phyloP scores from a whole-genome alignment of 768 basidiomycete species.

The Pleurotus djamor region DNA sequence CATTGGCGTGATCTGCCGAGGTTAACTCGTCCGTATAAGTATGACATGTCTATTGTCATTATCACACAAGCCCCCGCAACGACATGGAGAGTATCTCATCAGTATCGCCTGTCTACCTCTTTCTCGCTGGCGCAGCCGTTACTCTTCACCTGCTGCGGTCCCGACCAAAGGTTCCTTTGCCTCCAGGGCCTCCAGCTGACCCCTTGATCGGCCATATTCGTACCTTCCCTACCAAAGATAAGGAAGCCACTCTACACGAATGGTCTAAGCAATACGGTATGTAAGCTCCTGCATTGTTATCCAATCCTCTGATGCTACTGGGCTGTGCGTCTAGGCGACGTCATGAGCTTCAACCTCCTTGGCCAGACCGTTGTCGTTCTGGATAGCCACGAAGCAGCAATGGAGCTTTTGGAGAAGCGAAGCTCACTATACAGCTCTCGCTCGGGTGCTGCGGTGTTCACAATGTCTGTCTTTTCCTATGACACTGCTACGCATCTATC shows the following conservation, averaged over 20 bases:
- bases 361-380: slow-evolving; percentile 22
- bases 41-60: no score
- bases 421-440: slow-evolving; percentile 23
- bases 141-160: no score
- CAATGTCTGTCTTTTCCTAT: slow-evolving; percentile 12
- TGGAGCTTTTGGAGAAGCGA: slow-evolving; percentile 24
- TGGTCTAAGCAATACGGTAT: not conserved
- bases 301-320: not conserved
- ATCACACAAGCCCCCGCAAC: no score
- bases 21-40: no score
- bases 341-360: slow-evolving; percentile 17
- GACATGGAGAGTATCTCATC: no score
- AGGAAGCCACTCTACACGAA: not conserved
- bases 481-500: not conserved
- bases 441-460: slow-evolving; percentile 14
- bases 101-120: no score
- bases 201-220: not conserved
- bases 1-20: no score
- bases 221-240: not conserved
- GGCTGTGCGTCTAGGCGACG: slow-evolving; percentile 16
- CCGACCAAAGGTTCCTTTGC: not conserved
- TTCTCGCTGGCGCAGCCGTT: no score
- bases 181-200: not conserved
- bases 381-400: slow-evolving; percentile 19
- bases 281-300: not conserved